Conservation (phyloP, 306 rosid genomes). For the Citrullus amarus region DNA sequence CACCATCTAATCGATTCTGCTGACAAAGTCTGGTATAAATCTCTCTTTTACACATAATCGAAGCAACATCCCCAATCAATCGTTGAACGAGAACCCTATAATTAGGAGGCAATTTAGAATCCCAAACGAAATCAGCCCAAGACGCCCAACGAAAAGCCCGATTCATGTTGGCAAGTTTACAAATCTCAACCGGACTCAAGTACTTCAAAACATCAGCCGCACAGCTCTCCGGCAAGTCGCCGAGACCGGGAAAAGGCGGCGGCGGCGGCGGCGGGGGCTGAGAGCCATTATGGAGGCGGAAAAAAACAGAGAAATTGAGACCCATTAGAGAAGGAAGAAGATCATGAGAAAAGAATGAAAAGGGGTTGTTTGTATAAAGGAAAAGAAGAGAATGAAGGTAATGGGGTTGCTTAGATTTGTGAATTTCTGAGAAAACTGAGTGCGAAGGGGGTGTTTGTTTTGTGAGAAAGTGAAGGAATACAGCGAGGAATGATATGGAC, state of each 20-base stretch:
- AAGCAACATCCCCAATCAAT: slow-evolving; percentile 30
- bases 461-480: slow-evolving; percentile 20
- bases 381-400: not conserved
- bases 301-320: slow-evolving; percentile 17
- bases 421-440: not conserved
- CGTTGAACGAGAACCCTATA: slow-evolving; percentile 23
- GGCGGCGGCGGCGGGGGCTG: slow-evolving; percentile 8
- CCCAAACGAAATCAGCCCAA: slow-evolving; percentile 85
- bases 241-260: slow-evolving; percentile 32
- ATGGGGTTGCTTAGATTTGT: slow-evolving; percentile 4
- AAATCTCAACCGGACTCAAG: slow-evolving; percentile 75
- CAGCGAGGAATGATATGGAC: slow-evolving; percentile 33
- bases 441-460: slow-evolving; percentile 21
- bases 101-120: slow-evolving; percentile 70
- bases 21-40: slow-evolving; percentile 50
- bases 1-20: slow-evolving; percentile 39
- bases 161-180: slow-evolving; percentile 50
- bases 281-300: slow-evolving; percentile 13
- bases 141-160: slow-evolving; percentile 81
- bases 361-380: not conserved
- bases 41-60: slow-evolving; percentile 44
- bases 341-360: not conserved
- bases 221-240: slow-evolving; percentile 73
- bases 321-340: slow-evolving; percentile 25
- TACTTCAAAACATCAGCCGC: slow-evolving; percentile 43